A percentile compares a stretch with the other conserved stretches of the same genome.
These are phyloP conservation scores for Echeveria elegans DNA, from an alignment of 164 flowering plant species.

Conservation along the genomic window DNA sequence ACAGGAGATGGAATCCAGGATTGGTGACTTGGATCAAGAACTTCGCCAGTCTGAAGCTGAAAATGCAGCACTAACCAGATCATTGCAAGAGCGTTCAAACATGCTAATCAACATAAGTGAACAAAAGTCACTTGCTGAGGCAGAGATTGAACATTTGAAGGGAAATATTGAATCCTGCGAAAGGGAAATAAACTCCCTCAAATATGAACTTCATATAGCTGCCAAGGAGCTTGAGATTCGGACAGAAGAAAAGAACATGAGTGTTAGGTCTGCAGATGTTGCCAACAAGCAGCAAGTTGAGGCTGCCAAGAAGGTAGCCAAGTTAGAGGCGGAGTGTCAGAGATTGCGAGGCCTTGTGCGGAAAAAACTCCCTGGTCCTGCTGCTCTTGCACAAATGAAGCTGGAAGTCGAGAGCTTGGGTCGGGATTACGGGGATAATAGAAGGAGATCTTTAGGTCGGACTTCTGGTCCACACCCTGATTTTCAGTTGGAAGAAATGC, in stretches of 20 bases:
- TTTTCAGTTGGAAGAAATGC: slow-evolving; percentile 48
- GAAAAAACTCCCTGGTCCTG: slow-evolving; percentile 97
- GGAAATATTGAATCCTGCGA: slow-evolving; percentile 69
- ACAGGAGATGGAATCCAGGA: slow-evolving; percentile 57
- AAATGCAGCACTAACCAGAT: slow-evolving; percentile 74
- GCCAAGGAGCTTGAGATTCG: slow-evolving; percentile 92
- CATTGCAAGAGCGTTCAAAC: slow-evolving; percentile 85
- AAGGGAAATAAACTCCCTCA: slow-evolving; percentile 75
- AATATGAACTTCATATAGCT: slow-evolving; percentile 74
- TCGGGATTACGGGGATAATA: slow-evolving; percentile 62
- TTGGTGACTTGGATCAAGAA: slow-evolving; percentile 60
- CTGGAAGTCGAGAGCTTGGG: slow-evolving; percentile 85
- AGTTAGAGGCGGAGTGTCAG: slow-evolving; percentile 95
- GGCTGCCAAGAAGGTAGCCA: slow-evolving; percentile 81
- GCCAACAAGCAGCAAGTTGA: slow-evolving; percentile 89
- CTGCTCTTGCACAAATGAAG: slow-evolving; percentile 98
- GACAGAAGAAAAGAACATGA: slow-evolving; percentile 94
- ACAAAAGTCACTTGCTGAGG: slow-evolving; percentile 83
- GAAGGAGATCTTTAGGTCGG: slow-evolving; percentile 59
- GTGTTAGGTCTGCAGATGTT: slow-evolving; percentile 77
- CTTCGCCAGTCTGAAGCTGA: slow-evolving; percentile 69
- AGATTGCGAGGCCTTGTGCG: slow-evolving; percentile 89
- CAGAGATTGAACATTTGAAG: slow-evolving; percentile 72
- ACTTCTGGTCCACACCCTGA: slow-evolving; percentile 50
- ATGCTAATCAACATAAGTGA: slow-evolving; percentile 65